Percentiles rank a stretch among this genome's conserved stretches.
phyloP scores from a whole-genome alignment of 2,329 filamentous ascomycete genomes.

The Aspergillus sp. region DNA sequence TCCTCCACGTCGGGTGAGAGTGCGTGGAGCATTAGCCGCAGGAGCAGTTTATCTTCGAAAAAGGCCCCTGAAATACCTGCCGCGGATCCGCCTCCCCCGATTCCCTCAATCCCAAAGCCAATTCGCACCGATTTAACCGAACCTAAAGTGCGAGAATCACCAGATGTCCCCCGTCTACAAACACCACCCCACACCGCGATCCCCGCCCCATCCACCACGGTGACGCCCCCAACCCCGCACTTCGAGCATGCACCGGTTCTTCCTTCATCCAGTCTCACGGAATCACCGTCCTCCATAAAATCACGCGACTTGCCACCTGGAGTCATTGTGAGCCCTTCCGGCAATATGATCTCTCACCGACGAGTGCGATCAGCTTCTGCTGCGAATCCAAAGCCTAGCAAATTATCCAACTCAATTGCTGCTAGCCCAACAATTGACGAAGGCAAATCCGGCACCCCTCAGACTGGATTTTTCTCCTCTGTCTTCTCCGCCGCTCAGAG shows the following conservation, averaged over 20 bases:
- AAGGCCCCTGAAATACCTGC: slow-evolving; percentile 29
- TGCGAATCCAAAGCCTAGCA: slow-evolving; percentile 70
- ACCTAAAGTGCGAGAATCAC: slow-evolving; percentile 27
- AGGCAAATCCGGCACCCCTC: slow-evolving; percentile 47
- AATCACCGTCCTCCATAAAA: slow-evolving; percentile 45
- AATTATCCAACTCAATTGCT: slow-evolving; percentile 76
- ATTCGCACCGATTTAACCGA: slow-evolving; percentile 38
- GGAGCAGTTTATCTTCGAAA: slow-evolving; percentile 40
- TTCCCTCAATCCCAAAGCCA: slow-evolving; percentile 31
- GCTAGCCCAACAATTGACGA: slow-evolving; percentile 78
- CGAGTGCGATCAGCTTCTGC: slow-evolving; percentile 62
- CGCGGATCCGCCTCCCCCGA: slow-evolving; percentile 37
- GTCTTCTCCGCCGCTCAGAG: slow-evolving; percentile 93
- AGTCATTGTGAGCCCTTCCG: slow-evolving; percentile 66
- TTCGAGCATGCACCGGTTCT: slow-evolving; percentile 40
- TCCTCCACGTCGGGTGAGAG: slow-evolving; percentile 47
- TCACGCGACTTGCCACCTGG: slow-evolving; percentile 35
- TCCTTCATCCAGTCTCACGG: slow-evolving; percentile 35
- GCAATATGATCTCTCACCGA: slow-evolving; percentile 76
- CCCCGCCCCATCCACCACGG: slow-evolving; percentile 54
- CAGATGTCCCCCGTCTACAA: slow-evolving; percentile 32
- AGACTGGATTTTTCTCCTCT: slow-evolving; percentile 83
- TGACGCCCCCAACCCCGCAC: slow-evolving; percentile 66
- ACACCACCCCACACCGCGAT: slow-evolving; percentile 40
- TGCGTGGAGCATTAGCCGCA: slow-evolving; percentile 43